Evolutionary conservation across 768 basidiomycete species (phyloP), one percentile per base, ranked within the genome.

Genomic region (Russula abietina): DNA sequence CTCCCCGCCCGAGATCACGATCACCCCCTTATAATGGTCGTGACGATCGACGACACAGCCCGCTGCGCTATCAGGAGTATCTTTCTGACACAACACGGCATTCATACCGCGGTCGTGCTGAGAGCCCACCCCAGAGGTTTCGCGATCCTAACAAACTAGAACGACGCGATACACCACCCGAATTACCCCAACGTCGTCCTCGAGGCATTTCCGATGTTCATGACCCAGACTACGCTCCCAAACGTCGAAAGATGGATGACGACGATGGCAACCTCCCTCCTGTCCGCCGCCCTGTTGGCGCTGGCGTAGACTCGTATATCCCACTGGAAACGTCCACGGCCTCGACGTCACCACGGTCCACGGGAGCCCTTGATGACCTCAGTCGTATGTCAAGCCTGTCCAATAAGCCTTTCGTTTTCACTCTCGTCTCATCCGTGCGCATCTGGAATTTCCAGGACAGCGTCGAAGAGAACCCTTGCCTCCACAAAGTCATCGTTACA

Each of bases 361-460:
- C 60, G 19, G 60, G 55, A 30, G 46, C 52, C 32, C 28, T 61
- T 33, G 55, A 61, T 55, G 66, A 67, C 45, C 53, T 46, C 36
- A 61, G 38, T 43, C 66, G 66, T 67, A 67, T 58, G 66, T 67
- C 64, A 46, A 55, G 64, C 64, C 54, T 51, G 45, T 67, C 45
- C 24, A 57, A 56, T 61, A 32, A 55, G 45, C 45, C 30, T 61
- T 50, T 54, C 43, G 24, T 32, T 46, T 24, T 57, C 41, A 57
- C 39, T n/a, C 54, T 60, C 53, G 51, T 52, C 54, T 65, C 55
- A 57, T 58, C 30, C 59, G 39, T 55, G 19, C 58, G 50, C 33
- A 17, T 57, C 59, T 32, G 62, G 41, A 32, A 49, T 64, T 64
- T 55, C 58, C 57, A 67, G 66, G 64, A 54, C 52, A 61, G 30